Conservation (phyloP, 768 basidiomycete genomes). For the Trametes sanguinea region DNA sequence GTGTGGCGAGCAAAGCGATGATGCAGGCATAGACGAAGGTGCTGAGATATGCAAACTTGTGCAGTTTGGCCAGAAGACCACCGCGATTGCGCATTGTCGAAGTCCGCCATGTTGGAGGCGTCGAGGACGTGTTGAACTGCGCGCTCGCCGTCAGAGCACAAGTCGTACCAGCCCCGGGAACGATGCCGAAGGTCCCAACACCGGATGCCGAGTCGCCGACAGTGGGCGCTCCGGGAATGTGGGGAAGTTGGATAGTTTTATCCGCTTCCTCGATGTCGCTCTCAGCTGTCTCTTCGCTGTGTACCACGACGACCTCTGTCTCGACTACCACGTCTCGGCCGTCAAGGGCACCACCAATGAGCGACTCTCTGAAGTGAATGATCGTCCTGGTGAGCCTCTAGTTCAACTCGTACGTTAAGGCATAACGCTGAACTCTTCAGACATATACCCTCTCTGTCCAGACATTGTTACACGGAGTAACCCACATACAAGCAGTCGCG, state of each 20-base stretch:
- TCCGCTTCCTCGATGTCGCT: neutral
- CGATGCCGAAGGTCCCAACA: neutral
- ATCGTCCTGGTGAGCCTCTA: too few species aligned
- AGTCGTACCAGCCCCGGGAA: too few species aligned
- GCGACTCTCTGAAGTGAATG: neutral
- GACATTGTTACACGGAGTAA: too few species aligned
- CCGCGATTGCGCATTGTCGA: neutral
- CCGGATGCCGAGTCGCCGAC: neutral
- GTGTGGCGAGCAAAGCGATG: slow-evolving; percentile 53
- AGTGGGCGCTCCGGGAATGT: slow-evolving; percentile 8
- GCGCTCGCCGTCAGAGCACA: neutral
- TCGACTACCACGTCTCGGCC: neutral
- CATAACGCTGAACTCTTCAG: too few species aligned
- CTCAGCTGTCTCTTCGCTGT: neutral
- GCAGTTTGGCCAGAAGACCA: slow-evolving; percentile 32
- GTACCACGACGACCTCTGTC: neutral
- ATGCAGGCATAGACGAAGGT: slow-evolving; percentile 55
- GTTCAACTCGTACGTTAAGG: too few species aligned
- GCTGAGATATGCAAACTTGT: slow-evolving; percentile 40
- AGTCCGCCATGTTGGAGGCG: neutral
- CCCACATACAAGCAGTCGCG: neutral
- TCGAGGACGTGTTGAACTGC: neutral
- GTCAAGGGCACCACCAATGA: neutral
- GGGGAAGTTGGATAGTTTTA: neutral
- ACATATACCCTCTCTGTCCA: too few species aligned